phyloP scores from a whole-genome alignment of 2,329 filamentous ascomycete species.

The Pyrenochaeta sp. region DNA sequence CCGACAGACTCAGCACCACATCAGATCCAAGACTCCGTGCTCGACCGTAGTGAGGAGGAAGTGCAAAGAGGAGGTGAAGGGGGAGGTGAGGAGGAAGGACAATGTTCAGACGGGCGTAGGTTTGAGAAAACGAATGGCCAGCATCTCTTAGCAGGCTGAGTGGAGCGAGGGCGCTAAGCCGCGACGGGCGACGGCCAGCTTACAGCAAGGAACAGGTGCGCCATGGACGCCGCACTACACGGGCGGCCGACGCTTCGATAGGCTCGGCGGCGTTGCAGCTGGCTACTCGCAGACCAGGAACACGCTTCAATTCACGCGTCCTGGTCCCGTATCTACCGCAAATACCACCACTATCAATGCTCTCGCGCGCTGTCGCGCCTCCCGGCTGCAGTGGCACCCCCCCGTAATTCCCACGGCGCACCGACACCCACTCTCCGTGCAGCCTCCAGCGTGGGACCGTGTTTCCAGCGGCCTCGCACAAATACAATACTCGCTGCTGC shows the following conservation, averaged over 20 bases:
- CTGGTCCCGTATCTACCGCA: constrained; percentile 34
- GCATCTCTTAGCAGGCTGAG: constrained; percentile 38
- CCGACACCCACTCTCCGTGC: constrained; percentile 10
- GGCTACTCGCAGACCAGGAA: constrained; percentile 42
- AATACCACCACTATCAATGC: constrained; percentile 17
- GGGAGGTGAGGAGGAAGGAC: constrained; percentile 38
- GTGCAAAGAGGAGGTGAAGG: constrained; percentile 37
- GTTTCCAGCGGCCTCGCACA: constrained; percentile 20
- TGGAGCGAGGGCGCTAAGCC: constrained; percentile 32
- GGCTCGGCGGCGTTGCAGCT: constrained; percentile 43
- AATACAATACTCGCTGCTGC: constrained; percentile 15
- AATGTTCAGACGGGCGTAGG: constrained; percentile 45
- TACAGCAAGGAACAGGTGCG: constrained; percentile 44
- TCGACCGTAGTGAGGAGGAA: constrained; percentile 45
- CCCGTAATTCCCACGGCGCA: constrained; percentile 11
- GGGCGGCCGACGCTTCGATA: constrained; percentile 24
- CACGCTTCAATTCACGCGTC: constrained; percentile 42
- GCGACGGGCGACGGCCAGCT: constrained; percentile 29
- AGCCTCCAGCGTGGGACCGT: constrained; percentile 19
- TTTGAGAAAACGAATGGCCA: constrained; percentile 48
- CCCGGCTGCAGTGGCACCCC: constrained; percentile 11
- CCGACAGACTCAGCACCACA: constrained; percentile 48
- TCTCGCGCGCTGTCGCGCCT: constrained; percentile 17
- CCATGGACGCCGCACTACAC: constrained; percentile 27
- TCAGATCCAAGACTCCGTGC: constrained; percentile 51